These are phyloP conservation scores for Cyclotella sp. DNA, from an alignment of 108 stramenopile species.

Conservation along the genomic window DNA sequence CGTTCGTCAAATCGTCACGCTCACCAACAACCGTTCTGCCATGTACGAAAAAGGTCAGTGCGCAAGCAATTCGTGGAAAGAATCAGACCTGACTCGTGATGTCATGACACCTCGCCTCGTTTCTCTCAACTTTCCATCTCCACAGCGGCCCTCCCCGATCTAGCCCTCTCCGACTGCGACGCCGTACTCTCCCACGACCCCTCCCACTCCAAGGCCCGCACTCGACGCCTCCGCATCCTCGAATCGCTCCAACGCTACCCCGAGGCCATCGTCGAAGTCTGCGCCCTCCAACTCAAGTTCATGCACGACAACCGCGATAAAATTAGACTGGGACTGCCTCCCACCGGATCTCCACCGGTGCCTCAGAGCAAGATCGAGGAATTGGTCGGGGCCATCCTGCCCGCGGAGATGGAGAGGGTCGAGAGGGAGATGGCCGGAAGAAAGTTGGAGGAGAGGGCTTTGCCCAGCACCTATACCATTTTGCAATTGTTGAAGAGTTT, in stretches of 20 bases:
- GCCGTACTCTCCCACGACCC: slow-evolving; percentile 68
- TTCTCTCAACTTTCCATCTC: too few relatives aligned
- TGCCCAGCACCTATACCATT: slow-evolving; percentile 85
- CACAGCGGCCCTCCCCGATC: slow-evolving; percentile 61
- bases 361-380: slow-evolving; percentile 86
- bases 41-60: slow-evolving; percentile 91
- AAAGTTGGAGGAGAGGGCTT: slow-evolving; percentile 36
- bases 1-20: slow-evolving; percentile 75
- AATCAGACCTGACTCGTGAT: neutral
- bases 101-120: neutral
- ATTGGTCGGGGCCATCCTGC: slow-evolving; percentile 65
- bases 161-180: slow-evolving; percentile 83
- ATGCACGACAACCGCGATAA: slow-evolving; percentile 77
- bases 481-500: slow-evolving; percentile 80
- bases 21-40: slow-evolving; percentile 91
- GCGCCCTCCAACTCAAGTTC: slow-evolving; percentile 22
- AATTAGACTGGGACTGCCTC: slow-evolving; percentile 75
- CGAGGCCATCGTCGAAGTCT: slow-evolving; percentile 30
- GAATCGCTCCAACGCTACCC: slow-evolving; percentile 53
- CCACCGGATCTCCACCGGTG: slow-evolving; percentile 77
- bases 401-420: slow-evolving; percentile 68
- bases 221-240: slow-evolving; percentile 82
- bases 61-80: neutral
- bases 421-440: slow-evolving; percentile 24
- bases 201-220: slow-evolving; percentile 79